These are phyloP conservation scores for Lathyrus tuberosus DNA, from an alignment of 306 rosid species.

Conservation along the genomic window DNA sequence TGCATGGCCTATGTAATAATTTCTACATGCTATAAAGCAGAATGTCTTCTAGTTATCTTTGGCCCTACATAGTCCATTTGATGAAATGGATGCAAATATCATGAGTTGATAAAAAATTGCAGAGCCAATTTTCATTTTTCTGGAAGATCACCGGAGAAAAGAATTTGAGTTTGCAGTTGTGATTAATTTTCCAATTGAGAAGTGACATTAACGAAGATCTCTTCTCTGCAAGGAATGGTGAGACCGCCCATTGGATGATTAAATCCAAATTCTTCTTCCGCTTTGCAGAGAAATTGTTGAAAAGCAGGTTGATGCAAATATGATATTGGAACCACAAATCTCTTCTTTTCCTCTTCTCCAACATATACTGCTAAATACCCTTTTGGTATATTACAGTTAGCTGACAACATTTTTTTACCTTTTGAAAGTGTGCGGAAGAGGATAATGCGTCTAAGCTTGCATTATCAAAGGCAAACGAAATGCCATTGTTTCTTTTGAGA, in stretches of 20 bases:
- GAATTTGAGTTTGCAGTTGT: too few species aligned
- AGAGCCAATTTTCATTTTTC: too few species aligned
- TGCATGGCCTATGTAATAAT: too few species aligned
- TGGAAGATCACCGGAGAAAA: too few species aligned
- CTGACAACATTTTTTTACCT: slow-evolving; percentile 1
- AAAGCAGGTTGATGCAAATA: slow-evolving; percentile 43
- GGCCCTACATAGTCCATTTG: too few species aligned
- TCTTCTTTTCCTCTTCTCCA: slow-evolving; percentile 63
- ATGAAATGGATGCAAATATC: too few species aligned
- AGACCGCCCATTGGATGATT: background rate
- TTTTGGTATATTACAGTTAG: slow-evolving; percentile 65
- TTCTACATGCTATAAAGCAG: too few species aligned
- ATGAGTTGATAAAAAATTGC: too few species aligned
- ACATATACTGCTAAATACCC: slow-evolving; percentile 90
- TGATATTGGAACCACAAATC: slow-evolving; percentile 82
- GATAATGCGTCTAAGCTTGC: slow-evolving; percentile 9
- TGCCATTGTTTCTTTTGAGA: background rate
- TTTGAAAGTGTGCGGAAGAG: background rate
- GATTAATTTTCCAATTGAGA: background rate
- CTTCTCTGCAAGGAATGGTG: too few species aligned
- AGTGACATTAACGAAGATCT: too few species aligned
- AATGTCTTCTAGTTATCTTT: too few species aligned
- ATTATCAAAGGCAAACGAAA: slow-evolving; percentile 5
- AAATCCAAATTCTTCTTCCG: background rate
- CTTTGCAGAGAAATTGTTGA: too few species aligned